Conservation (phyloP, 176 grass and related monocot species). For the Musa beccarii region DNA sequence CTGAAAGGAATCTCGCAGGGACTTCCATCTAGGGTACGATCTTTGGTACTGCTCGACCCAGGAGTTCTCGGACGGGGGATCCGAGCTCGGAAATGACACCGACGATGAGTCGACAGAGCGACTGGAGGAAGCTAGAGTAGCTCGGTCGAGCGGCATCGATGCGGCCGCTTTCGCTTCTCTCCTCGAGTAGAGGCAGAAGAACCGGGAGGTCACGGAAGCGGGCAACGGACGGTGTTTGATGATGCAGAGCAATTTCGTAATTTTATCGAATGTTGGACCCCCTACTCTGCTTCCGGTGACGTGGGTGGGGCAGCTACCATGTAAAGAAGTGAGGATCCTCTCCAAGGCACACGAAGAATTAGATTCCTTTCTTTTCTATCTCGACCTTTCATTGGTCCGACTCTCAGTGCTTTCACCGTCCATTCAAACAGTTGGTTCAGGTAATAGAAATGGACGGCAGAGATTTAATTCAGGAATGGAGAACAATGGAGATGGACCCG, state of each 20-base stretch:
- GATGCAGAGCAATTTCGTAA: neutral
- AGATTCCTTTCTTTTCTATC: neutral
- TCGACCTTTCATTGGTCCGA: too few species aligned
- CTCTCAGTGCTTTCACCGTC: too few species aligned
- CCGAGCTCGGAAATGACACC: neutral
- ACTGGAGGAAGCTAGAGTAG: neutral
- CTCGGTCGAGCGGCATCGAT: neutral
- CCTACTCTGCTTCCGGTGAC: too few species aligned
- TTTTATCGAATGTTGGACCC: neutral
- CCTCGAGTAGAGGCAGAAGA: neutral
- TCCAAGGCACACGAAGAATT: neutral
- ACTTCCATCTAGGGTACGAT: conserved; percentile 40
- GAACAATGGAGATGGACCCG: too few species aligned
- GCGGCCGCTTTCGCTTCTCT: neutral
- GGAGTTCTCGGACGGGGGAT: conserved; percentile 26
- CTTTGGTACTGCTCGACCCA: conserved; percentile 37
- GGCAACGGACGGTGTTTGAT: neutral
- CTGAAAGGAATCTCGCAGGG: conserved; percentile 35
- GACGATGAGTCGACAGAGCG: neutral
- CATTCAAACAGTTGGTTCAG: too few species aligned
- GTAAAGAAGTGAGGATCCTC: neutral
- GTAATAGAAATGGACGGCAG: too few species aligned
- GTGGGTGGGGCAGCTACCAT: too few species aligned
- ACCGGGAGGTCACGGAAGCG: neutral
- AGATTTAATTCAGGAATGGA: too few species aligned